Evolutionary conservation across 257 asterid species (phyloP), one percentile per base, ranked within the genome.

Genomic region (Misopates orontium): DNA sequence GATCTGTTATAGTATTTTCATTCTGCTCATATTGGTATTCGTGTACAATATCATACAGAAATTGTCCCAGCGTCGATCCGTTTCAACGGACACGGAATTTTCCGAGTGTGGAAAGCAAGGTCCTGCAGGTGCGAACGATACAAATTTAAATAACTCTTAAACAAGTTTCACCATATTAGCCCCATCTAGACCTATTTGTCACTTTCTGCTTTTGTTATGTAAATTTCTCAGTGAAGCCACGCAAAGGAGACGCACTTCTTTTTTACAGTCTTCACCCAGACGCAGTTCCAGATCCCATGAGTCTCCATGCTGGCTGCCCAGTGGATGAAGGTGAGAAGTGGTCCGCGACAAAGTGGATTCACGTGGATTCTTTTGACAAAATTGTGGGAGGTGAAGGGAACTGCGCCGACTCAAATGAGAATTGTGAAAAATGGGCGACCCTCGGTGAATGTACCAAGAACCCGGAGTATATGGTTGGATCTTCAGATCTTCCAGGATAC

Each of bases 311-410:
- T n/a, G 97, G 99, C 8, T 90, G 97, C 80, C 96, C 96, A 0
- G 99, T 93, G 73, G 84, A 87, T 6, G 85, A 85, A 75, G 99
- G 97, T 18, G 97, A 90, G 84, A 94, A 94, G 70, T 94, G 99
- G 99, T 94, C 99, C 0, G 99, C 99, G 0, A 94, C 99, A 39
- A 94, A 94, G 77, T 94, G 99, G 99, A 86, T 93, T 64, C 99
- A 90, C 39, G 97, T 93, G 10, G 90, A 85, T 72, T 81, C 85
- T 24, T 94, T 94, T 32, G 95, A 88, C 79, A 83, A 74, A 82
- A 64, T 73, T 14, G 57, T 85, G 67, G 87, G 83, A 32, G 59
- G 83, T 28, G 60, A 72, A 10, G 92, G 79, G 47, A 69, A 72
- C 60, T 94, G 99, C 75, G 23, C 72, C 0, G 92, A 94, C 61